A percentile compares a stretch with the other conserved stretches of the same genome.
Evolutionary conservation across 2,329 filamentous ascomycete species (phyloP).

Genomic region (Chalaropsis ovoidea): DNA sequence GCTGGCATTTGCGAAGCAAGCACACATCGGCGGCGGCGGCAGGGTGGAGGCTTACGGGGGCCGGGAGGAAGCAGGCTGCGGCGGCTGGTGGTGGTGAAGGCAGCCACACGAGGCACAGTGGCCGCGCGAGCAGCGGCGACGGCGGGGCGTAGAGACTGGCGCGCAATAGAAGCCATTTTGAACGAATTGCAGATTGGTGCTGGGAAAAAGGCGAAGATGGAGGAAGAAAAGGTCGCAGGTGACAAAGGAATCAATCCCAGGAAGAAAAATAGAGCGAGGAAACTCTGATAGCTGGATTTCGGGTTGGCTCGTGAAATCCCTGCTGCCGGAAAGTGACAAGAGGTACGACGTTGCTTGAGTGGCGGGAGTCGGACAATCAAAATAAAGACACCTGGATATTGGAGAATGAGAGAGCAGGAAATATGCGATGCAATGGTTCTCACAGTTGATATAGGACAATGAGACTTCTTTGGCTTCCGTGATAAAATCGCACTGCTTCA

Average conservation of each 20-base stretch:
- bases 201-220: neutral
- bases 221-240: constrained; percentile 4
- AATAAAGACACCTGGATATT: neutral
- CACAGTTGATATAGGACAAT: neutral
- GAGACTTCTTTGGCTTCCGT: neutral
- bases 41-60: constrained; percentile 54
- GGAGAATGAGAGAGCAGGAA: neutral
- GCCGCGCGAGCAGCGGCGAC: constrained; percentile 30
- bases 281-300: neutral
- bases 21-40: no score
- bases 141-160: constrained; percentile 42
- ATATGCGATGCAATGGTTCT: neutral
- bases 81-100: constrained; percentile 77
- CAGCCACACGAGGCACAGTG: constrained; percentile 47
- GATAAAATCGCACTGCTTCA: constrained; percentile 5
- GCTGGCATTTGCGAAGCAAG: neutral
- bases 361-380: neutral
- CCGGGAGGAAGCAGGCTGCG: constrained; percentile 69
- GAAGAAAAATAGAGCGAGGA: constrained; percentile 10
- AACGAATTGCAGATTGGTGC: constrained; percentile 15
- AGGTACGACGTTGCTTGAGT: neutral
- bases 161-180: constrained; percentile 48
- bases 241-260: neutral
- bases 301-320: constrained; percentile 14
- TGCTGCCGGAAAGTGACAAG: constrained; percentile 10